phyloP scores from a whole-genome alignment of 176 grass and related monocot genomes.

The Aegilops longissima region DNA sequence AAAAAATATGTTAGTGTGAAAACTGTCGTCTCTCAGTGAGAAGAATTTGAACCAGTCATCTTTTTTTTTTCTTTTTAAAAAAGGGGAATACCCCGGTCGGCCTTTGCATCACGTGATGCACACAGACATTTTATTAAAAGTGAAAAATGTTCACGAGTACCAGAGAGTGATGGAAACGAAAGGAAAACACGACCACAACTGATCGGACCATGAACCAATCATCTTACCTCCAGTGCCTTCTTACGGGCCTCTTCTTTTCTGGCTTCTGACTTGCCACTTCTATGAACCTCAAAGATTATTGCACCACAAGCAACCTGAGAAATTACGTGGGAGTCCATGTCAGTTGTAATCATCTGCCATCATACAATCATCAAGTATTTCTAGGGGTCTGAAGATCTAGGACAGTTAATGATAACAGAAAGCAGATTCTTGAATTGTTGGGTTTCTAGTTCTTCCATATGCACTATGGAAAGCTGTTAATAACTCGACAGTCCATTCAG shows the following conservation, averaged over 20 bases:
- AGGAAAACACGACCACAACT: no score
- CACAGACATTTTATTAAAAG: no score
- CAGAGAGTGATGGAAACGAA: no score
- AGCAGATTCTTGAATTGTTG: neutral
- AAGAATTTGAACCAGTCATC: no score
- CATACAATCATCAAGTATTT: constrained; percentile 14
- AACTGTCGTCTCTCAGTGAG: no score
- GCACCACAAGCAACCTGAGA: constrained; percentile 70
- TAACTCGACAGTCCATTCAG: neutral
- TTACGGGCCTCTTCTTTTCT: constrained; percentile 75
- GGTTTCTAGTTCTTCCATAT: neutral
- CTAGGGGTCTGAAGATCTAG: neutral
- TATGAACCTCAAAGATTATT: constrained; percentile 94
- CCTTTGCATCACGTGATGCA: no score
- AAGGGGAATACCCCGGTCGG: no score
- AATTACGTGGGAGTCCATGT: constrained; percentile 10
- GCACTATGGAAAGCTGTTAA: neutral
- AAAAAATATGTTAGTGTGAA: no score
- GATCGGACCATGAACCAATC: neutral
- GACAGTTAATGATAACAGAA: constrained; percentile 20
- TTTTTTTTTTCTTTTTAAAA: no score
- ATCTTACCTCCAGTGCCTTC: constrained; percentile 71
- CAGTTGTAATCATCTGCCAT: constrained; percentile 17
- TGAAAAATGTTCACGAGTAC: no score
- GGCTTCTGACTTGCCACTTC: constrained; percentile 91